A percentile compares a stretch with the other conserved stretches of the same genome.
Conservation (phyloP, 2,329 filamentous ascomycete genomes). For the Fusarium kyushuense region DNA sequence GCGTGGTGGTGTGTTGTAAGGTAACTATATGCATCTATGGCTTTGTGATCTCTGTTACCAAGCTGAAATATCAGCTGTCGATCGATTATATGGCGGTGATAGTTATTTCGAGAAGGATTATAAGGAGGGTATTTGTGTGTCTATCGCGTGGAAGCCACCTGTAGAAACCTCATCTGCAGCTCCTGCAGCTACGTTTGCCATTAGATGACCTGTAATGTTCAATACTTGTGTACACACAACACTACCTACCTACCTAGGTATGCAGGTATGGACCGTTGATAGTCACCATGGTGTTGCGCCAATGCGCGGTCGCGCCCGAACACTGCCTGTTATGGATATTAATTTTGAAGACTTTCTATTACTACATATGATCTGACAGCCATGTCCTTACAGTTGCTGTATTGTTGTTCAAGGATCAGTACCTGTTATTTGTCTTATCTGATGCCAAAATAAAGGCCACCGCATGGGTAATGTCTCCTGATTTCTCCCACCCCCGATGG, state of each 20-base stretch:
- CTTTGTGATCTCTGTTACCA: background rate
- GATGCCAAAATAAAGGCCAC: conserved; percentile 1
- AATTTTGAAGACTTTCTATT: no score
- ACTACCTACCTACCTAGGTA: background rate
- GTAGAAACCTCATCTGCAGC: conserved; percentile 2
- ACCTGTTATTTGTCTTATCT: conserved; percentile 6
- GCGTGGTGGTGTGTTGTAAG: conserved; percentile 1
- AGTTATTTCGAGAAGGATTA: background rate
- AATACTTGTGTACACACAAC: background rate
- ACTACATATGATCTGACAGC: conserved; percentile 20
- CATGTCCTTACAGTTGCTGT: background rate
- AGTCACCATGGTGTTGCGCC: conserved; percentile 13
- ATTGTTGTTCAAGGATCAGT: conserved; percentile 8
- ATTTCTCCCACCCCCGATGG: conserved; percentile 3
- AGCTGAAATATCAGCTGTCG: background rate
- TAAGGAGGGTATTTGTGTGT: background rate
- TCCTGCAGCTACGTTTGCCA: background rate
- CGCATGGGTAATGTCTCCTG: conserved; percentile 40
- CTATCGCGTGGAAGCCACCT: background rate
- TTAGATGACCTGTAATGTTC: background rate
- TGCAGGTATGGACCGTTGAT: conserved; percentile 17
- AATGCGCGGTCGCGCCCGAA: conserved; percentile 1
- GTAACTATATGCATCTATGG: conserved; percentile 6
- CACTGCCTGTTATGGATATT: background rate
- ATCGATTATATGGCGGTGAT: background rate